Conservation (phyloP, 768 basidiomycete genomes). For the Lactarius quietus region DNA sequence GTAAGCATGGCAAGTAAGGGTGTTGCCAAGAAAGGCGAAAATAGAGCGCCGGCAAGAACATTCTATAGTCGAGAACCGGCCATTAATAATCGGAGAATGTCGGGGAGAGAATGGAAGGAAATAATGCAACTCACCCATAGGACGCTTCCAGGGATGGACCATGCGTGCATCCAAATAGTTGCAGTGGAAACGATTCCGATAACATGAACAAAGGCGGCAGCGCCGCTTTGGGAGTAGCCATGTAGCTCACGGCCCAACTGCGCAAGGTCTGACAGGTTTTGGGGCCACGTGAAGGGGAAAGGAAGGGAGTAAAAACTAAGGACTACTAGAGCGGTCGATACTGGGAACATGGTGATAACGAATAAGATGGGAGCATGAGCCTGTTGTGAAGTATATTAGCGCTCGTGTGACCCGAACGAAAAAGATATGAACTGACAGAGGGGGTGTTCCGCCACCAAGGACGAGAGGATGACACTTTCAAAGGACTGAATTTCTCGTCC, state of each 20-base stretch:
- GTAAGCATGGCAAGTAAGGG: slow-evolving; percentile 80
- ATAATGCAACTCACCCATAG: slow-evolving; percentile 60
- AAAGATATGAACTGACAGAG: slow-evolving; percentile 19
- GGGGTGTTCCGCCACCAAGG: slow-evolving; percentile 22
- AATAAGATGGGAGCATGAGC: slow-evolving; percentile 64
- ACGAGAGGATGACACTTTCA: slow-evolving; percentile 8
- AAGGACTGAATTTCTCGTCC: slow-evolving; percentile 5
- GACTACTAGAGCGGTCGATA: slow-evolving; percentile 57
- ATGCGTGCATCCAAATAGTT: slow-evolving; percentile 94
- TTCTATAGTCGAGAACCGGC: slow-evolving; percentile 48
- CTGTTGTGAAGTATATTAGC: slow-evolving; percentile 30
- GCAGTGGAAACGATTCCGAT: slow-evolving; percentile 77
- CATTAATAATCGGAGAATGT: neutral
- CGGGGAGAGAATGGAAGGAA: slow-evolving; percentile 4
- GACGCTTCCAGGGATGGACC: slow-evolving; percentile 94
- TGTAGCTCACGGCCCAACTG: slow-evolving; percentile 72
- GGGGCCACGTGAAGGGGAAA: slow-evolving; percentile 73
- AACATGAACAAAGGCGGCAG: slow-evolving; percentile 66
- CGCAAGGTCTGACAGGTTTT: slow-evolving; percentile 69
- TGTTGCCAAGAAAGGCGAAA: slow-evolving; percentile 80
- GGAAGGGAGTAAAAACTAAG: slow-evolving; percentile 53
- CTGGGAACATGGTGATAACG: slow-evolving; percentile 60
- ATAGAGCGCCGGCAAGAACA: slow-evolving; percentile 82
- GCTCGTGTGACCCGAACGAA: slow-evolving; percentile 21
- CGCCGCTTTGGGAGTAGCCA: slow-evolving; percentile 71